Base-by-base conservation (phyloP, 805 yeast species). In the Osmozyma mogii region DNA sequence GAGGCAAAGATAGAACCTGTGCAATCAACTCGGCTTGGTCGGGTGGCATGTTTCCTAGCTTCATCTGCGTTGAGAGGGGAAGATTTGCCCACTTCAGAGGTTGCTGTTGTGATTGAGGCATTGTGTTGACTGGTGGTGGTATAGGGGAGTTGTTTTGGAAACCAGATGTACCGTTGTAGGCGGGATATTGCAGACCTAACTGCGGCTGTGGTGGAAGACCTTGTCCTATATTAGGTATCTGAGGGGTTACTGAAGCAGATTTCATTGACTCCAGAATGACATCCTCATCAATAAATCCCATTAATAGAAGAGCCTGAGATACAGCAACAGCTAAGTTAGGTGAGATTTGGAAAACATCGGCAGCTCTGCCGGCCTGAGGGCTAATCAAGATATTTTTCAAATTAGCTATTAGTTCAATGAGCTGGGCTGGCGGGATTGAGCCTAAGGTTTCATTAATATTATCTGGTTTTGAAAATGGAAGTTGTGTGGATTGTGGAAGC, bases 201-300 rank as follows among this genome's bases (percentile, higher is more conserved):
- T n/a, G n/a, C n/a, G 34, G 33, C 40, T 38, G 34, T 31, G 47
- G 45, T 41, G 45, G 40, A 14, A 36, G 46, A 31, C 4, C 6
- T 18, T n/a, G 30, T 17, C 7, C 29, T 16, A 5, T 27, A 32
- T 10, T n/a, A n/a, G n/a, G 43, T 2, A 52, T 43, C n/a, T 35
- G 34, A 8, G 44, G 32, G 6, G 45, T 25, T 7, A 35, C 28
- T 3, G 47, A 30, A 2, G 50, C 53, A 3, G 59, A 37, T 20
- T 54, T 57, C 58, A 64, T 50, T 4, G 83, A 72, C 36, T 75
- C 72, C 20, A 66, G 65, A n/a, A 81, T 73, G n/a, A 78, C 80
- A 25, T 72, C 75, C 22, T 68, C 63, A 48, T 80, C 83, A 14
- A 82, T 72, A 24, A 82, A 65, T 1, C 92, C 94, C 88, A 82